Evolutionary conservation across 257 asterid species (phyloP).

Genomic region (Salvia miltiorrhiza): DNA sequence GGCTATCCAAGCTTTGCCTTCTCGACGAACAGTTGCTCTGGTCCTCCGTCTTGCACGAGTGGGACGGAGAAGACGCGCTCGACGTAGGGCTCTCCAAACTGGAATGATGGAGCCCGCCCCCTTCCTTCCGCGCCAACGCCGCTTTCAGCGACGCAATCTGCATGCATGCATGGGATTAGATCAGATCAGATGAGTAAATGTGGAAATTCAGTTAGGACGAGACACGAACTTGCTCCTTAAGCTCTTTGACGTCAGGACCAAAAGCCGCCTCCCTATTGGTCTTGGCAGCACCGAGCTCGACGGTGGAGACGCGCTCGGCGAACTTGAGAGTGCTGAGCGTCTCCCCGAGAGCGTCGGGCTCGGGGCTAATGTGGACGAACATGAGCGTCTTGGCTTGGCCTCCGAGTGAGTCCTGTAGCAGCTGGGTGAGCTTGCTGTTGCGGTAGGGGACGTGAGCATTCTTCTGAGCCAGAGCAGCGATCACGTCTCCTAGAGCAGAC

Average conservation of each 20-base stretch:
- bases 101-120: slow-evolving; percentile 29
- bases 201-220: background rate
- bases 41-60: slow-evolving; percentile 32
- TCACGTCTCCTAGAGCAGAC: slow-evolving; percentile 64
- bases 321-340: slow-evolving; percentile 58
- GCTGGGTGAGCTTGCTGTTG: slow-evolving; percentile 60
- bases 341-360: slow-evolving; percentile 49
- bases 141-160: slow-evolving; percentile 77
- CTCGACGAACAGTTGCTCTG: slow-evolving; percentile 36
- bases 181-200: background rate
- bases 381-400: slow-evolving; percentile 74
- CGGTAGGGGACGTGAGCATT: slow-evolving; percentile 52
- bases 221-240: slow-evolving; percentile 44
- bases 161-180: too few relatives aligned
- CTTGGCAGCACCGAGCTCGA: slow-evolving; percentile 57
- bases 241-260: slow-evolving; percentile 39
- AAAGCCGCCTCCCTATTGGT: slow-evolving; percentile 36
- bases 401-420: slow-evolving; percentile 62
- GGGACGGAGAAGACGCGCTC: slow-evolving; percentile 45
- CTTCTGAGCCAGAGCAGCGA: slow-evolving; percentile 51
- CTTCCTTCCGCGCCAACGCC: slow-evolving; percentile 65
- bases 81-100: slow-evolving; percentile 51
- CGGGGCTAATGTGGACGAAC: slow-evolving; percentile 69
- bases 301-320: slow-evolving; percentile 57
- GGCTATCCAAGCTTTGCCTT: slow-evolving; percentile 61